Conservation (phyloP, 495 filamentous ascomycete species). For the Neurospora sp. region DNA sequence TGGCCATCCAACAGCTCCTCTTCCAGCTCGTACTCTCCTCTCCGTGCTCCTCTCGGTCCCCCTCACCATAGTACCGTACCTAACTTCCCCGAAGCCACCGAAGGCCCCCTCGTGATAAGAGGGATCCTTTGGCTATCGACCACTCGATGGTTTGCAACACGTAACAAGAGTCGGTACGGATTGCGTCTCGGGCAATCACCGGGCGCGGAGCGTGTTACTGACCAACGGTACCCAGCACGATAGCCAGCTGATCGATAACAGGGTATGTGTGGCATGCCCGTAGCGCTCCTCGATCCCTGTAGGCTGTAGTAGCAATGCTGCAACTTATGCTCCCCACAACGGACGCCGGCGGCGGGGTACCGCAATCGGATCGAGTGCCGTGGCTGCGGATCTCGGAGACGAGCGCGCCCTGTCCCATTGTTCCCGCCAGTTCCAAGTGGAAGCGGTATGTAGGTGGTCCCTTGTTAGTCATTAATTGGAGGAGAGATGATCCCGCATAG, state of each 20-base stretch:
- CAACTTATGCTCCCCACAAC: constrained; percentile 5
- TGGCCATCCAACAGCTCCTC: background rate
- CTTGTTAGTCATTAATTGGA: background rate
- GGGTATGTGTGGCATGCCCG: background rate
- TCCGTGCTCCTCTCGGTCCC: background rate
- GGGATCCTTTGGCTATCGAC: background rate
- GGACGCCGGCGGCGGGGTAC: constrained; percentile 12
- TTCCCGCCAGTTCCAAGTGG: background rate
- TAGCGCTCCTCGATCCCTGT: background rate
- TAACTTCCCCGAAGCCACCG: background rate
- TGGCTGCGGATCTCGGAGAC: constrained; percentile 5
- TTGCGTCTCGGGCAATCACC: background rate
- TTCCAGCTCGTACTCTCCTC: background rate
- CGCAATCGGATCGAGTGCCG: constrained; percentile 19
- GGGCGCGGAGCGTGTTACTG: background rate
- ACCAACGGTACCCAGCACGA: background rate
- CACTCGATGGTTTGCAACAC: background rate
- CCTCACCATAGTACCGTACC: background rate
- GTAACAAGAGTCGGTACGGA: background rate
- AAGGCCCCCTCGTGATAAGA: background rate
- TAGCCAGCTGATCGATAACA: background rate
- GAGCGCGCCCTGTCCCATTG: background rate
- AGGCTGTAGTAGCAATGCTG: background rate
- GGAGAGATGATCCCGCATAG: background rate
- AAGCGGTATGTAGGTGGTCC: background rate